A percentile compares a stretch with the other conserved stretches of the same genome.
These are phyloP conservation scores for Mycena vulgaris DNA, from an alignment of 768 basidiomycete genomes.

Conservation along the genomic window DNA sequence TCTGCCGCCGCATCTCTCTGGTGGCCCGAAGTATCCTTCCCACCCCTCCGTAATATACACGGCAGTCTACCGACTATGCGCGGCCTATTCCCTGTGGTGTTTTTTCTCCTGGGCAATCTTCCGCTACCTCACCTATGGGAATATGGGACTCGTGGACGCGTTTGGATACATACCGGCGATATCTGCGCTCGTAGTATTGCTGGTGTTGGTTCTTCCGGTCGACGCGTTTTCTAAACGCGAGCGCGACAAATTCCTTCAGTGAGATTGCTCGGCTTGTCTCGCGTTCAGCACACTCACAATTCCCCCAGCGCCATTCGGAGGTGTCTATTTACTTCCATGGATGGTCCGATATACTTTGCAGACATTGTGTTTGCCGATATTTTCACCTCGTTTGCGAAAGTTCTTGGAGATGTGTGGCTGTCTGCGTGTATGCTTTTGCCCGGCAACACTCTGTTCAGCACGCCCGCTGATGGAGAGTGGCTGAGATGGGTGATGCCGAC, in stretches of 20 bases:
- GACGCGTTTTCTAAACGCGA: constrained; percentile 78
- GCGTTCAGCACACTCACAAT: not conserved
- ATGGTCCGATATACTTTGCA: constrained; percentile 83
- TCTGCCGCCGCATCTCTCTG: constrained; percentile 46
- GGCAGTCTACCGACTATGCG: constrained; percentile 78
- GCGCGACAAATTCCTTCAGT: constrained; percentile 86
- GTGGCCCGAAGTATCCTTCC: constrained; percentile 51
- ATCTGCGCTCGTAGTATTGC: constrained; percentile 70
- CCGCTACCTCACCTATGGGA: constrained; percentile 70
- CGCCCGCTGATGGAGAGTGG: constrained; percentile 75
- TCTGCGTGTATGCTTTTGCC: constrained; percentile 90
- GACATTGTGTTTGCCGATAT: constrained; percentile 97
- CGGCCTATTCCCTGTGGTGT: constrained; percentile 73
- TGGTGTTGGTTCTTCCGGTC: constrained; percentile 76
- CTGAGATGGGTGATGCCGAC: constrained; percentile 84
- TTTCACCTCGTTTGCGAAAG: constrained; percentile 96
- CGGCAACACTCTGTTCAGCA: constrained; percentile 79
- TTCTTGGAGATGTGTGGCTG: constrained; percentile 95
- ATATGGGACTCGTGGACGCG: constrained; percentile 73
- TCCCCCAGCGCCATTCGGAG: constrained; percentile 75
- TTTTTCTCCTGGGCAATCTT: constrained; percentile 80
- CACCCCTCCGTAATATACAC: constrained; percentile 64
- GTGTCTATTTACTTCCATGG: constrained; percentile 77
- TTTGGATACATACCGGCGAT: constrained; percentile 85
- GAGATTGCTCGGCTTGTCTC: constrained; percentile 47